Percentiles rank a stretch among this genome's conserved stretches.
These are phyloP conservation scores for Nitzschia sp. DNA, from an alignment of 108 stramenopile genomes.

Conservation along the genomic window DNA sequence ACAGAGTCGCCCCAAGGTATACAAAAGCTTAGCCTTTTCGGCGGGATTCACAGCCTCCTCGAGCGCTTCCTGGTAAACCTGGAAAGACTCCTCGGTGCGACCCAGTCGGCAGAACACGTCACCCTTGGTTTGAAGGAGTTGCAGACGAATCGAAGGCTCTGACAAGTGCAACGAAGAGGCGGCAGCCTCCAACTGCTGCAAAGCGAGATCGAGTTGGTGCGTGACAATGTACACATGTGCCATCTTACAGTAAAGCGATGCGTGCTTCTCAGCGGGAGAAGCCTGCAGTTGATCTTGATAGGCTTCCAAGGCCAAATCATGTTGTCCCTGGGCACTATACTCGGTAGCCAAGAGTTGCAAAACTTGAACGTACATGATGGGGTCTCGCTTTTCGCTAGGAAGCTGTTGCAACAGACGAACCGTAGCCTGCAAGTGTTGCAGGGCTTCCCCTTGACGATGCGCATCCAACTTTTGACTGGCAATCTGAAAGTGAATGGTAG, in stretches of 20 bases:
- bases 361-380: conserved; percentile 27
- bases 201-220: conserved; percentile 23
- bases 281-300: conserved; percentile 10
- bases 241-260: conserved; percentile 26
- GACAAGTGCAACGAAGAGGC: background rate
- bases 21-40: conserved; percentile 38
- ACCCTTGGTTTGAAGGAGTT: conserved; percentile 37
- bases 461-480: conserved; percentile 23
- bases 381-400: conserved; percentile 20
- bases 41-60: conserved; percentile 27
- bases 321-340: conserved; percentile 30
- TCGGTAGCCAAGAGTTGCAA: conserved; percentile 29
- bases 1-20: conserved; percentile 32
- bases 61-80: conserved; percentile 31
- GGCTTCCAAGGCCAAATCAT: conserved; percentile 23
- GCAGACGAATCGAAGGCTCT: conserved; percentile 21
- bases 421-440: conserved; percentile 34
- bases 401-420: conserved; percentile 24
- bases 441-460: conserved; percentile 27
- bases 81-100: conserved; percentile 27
- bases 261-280: conserved; percentile 13
- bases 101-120: conserved; percentile 36
- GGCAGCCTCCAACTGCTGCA: conserved; percentile 30
- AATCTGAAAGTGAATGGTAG: conserved; percentile 34
- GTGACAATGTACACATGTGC: conserved; percentile 29